phyloP scores from a whole-genome alignment of 768 basidiomycete species.

The Tulasnella sp. region DNA sequence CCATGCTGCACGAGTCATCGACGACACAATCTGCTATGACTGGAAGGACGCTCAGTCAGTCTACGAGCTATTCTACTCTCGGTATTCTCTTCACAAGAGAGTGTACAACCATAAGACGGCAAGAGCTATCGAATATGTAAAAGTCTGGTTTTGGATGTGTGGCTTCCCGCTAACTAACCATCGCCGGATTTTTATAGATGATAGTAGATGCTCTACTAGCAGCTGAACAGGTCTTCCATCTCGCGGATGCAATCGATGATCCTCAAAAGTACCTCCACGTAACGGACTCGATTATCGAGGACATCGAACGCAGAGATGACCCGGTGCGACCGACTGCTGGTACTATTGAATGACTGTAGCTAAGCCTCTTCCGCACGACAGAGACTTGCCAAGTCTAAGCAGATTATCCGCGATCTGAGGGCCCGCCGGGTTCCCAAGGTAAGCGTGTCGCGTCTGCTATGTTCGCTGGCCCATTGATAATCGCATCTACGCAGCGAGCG shows the following conservation, averaged over 20 bases:
- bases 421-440: constrained; percentile 62
- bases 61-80: constrained; percentile 65
- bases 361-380: constrained; percentile 34
- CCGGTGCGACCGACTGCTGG: constrained; percentile 42
- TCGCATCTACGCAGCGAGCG: constrained; percentile 37
- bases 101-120: constrained; percentile 83
- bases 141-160: neutral
- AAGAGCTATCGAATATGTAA: constrained; percentile 56
- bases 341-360: neutral
- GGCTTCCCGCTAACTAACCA: neutral
- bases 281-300: constrained; percentile 62
- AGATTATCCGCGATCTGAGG: constrained; percentile 58
- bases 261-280: constrained; percentile 59
- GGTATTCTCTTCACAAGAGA: constrained; percentile 76
- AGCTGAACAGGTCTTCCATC: constrained; percentile 61
- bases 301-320: constrained; percentile 53
- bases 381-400: constrained; percentile 57
- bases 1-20: constrained; percentile 67
- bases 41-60: constrained; percentile 77
- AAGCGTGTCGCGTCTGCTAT: neutral
- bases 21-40: constrained; percentile 71
- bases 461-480: neutral
- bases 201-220: constrained; percentile 67
- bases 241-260: constrained; percentile 53
- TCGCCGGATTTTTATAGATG: constrained; percentile 52